These are phyloP conservation scores for Pinus taeda DNA, from an alignment of 75 land plant genomes.

Conservation along the genomic window DNA sequence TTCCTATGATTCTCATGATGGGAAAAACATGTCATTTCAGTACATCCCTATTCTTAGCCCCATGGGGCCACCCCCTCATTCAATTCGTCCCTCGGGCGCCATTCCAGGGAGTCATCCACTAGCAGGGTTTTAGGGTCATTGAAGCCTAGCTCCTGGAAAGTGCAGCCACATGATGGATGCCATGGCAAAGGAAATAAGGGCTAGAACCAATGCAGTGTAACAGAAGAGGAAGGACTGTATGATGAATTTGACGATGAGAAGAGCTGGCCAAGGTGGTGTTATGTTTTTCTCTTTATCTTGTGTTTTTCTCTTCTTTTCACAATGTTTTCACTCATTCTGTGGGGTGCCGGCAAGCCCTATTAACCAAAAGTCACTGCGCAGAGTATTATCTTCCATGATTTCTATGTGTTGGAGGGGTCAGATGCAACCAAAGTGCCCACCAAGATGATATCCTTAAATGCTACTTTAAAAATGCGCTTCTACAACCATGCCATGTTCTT, in stretches of 20 bases:
- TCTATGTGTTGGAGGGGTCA: slow-evolving; percentile 57
- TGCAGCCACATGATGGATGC: slow-evolving; percentile 24
- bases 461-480: slow-evolving; percentile 58
- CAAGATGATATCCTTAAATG: slow-evolving; percentile 63
- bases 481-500: slow-evolving; percentile 73
- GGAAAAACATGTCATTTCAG: slow-evolving; percentile 64
- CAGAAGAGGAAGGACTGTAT: slow-evolving; percentile 46
- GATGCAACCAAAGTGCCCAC: slow-evolving; percentile 83
- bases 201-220: slow-evolving; percentile 46
- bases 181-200: slow-evolving; percentile 30
- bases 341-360: slow-evolving; percentile 55
- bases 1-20: slow-evolving; percentile 72
- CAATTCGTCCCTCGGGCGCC: slow-evolving; percentile 69
- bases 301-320: slow-evolving; percentile 49
- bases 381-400: slow-evolving; percentile 55
- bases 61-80: slow-evolving; percentile 69
- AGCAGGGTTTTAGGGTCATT: slow-evolving; percentile 58
- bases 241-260: slow-evolving; percentile 17
- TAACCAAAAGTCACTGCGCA: slow-evolving; percentile 48
- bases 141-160: slow-evolving; percentile 48
- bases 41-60: slow-evolving; percentile 66
- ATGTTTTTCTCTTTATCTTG: slow-evolving; percentile 33
- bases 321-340: slow-evolving; percentile 51
- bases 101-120: slow-evolving; percentile 71
- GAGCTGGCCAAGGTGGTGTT: slow-evolving; percentile 32